Evolutionary conservation across 805 yeast genomes (phyloP).

Genomic region (Wickerhamomyces canadensis): DNA sequence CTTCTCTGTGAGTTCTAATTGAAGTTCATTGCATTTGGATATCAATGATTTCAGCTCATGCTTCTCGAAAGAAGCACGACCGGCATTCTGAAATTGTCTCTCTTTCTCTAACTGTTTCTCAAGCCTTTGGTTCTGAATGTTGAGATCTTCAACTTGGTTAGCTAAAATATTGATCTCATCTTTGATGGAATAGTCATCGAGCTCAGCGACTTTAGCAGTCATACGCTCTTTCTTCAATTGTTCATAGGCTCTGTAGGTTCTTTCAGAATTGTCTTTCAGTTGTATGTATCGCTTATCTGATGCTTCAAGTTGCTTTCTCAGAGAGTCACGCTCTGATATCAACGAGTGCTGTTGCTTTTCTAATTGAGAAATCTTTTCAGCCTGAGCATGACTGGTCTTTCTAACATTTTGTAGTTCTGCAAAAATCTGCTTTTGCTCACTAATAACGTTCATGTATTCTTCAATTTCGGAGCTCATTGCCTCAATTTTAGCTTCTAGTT

Average conservation of each 20-base stretch:
- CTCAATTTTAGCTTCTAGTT: constrained; percentile 14
- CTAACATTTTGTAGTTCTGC: constrained; percentile 2
- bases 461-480: constrained; percentile 12
- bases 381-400: neutral
- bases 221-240: constrained; percentile 10
- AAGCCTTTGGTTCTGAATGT: constrained; percentile 31
- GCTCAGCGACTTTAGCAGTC: constrained; percentile 5
- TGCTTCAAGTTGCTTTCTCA: constrained; percentile 16
- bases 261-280: constrained; percentile 28
- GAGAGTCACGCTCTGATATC: constrained; percentile 22
- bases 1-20: constrained; percentile 22
- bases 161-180: constrained; percentile 22
- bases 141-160: constrained; percentile 30
- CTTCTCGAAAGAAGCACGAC: constrained; percentile 25
- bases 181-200: constrained; percentile 24
- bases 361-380: constrained; percentile 20
- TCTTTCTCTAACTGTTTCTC: constrained; percentile 32
- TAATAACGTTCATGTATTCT: constrained; percentile 3
- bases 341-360: constrained; percentile 23
- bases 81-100: constrained; percentile 13
- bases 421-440: constrained; percentile 10
- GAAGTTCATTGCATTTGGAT: constrained; percentile 29
- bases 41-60: constrained; percentile 35
- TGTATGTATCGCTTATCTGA: constrained; percentile 19
- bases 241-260: constrained; percentile 20